Percentiles rank a stretch among this genome's conserved stretches.
Evolutionary conservation across 108 stramenopile species (phyloP).

Genomic region (Halocafeteria seosinensis): DNA sequence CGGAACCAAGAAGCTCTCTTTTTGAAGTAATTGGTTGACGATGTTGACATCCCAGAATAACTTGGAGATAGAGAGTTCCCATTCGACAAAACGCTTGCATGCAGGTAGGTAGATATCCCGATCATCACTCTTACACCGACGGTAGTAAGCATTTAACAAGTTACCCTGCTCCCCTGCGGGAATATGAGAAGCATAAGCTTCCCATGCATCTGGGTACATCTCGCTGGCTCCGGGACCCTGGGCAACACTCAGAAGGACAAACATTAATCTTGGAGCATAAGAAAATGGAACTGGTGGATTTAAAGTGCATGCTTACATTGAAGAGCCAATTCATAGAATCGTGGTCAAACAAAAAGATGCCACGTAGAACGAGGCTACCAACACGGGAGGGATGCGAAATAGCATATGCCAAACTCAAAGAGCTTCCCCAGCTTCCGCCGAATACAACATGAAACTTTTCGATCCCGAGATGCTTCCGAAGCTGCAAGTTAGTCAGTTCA

Average conservation of each 20-base stretch:
- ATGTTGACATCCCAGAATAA: too few species aligned
- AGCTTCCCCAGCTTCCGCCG: neutral
- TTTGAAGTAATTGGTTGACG: neutral
- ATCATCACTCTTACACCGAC: slow-evolving; percentile 30
- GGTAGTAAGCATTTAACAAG: slow-evolving; percentile 39
- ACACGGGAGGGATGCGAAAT: neutral
- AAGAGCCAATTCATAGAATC: slow-evolving; percentile 5
- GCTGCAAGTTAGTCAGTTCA: too few species aligned
- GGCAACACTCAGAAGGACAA: neutral
- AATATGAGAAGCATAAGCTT: neutral
- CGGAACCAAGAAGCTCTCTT: neutral
- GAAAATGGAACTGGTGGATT: neutral
- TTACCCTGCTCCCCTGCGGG: slow-evolving; percentile 4
- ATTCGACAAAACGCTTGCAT: slow-evolving; percentile 16
- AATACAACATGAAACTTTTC: neutral
- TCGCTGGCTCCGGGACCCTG: neutral
- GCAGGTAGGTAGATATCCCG: slow-evolving; percentile 5
- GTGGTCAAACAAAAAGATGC: neutral
- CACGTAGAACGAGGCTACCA: neutral
- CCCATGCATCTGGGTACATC: neutral
- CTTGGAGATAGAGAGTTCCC: slow-evolving; percentile 13
- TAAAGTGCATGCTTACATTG: neutral
- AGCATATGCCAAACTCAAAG: slow-evolving; percentile 1
- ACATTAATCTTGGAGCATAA: too few species aligned
- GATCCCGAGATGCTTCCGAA: neutral